Evolutionary conservation across 2,329 filamentous ascomycete species (phyloP), one percentile per base, ranked within the genome.

Genomic region (Camillea tinctor): DNA sequence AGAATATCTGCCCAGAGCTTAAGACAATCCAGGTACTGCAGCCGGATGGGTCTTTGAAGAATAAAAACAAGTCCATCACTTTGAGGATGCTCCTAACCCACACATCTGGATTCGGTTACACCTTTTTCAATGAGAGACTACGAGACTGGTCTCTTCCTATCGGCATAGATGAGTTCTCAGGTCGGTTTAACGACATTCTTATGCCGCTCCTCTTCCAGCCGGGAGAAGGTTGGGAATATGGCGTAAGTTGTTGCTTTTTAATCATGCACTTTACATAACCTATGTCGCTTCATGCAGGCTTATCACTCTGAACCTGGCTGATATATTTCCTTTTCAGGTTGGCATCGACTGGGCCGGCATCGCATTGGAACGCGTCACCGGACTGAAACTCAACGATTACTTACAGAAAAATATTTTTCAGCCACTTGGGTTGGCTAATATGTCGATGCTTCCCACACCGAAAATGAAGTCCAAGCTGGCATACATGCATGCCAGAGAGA

Each of bases 181-280:
- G 82, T 0, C 76, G 83, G 5, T 68, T 80, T 17, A 76, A 78
- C 30, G 85, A 85, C 22, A 75, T 88, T 50, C 67, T 80, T 40
- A 69, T 74, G 59, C 84, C 87, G 0, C 71, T 91, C 17, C 70
- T 89, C 1, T 85, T 87, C 64, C 85, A 90, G 64, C 88, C 36
- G 0, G 87, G 87, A 0, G 79, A 81, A 22, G 76, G 76, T 2
- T 90, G 85, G 83, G 79, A 84, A 59, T 89, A 90, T 21, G 82
- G 83, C 0, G 80, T 84, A 71, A 75, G 77, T 58, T 23, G 20
- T 19, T 3, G 4, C 4, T 26, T 26, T 26, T 26, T 30, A 30
- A 4, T 48, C 49, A 21, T 36, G 13, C 11, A 21, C 15, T 9
- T 11, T 13, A 11, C 30, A 9, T 2, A 26, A 36, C 4, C 17